Evolutionary conservation across 352 stramenopile genomes (phyloP), one percentile per base, ranked within the genome.

Genomic region (Pythium plurisporium): DNA sequence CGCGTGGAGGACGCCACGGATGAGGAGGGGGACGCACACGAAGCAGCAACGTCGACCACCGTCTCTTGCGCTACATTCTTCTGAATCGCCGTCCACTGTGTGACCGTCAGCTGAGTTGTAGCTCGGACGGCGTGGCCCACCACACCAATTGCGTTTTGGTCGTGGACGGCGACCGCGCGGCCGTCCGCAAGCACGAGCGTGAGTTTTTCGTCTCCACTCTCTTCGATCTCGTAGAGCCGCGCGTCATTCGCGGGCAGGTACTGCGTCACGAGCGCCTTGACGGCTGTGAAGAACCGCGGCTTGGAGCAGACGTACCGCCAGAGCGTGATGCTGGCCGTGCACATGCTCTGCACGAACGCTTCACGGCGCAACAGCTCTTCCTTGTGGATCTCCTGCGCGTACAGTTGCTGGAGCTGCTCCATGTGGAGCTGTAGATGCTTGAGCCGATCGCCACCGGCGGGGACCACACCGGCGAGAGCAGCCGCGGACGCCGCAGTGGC

Each of bases 381-480:
- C n/a, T 72, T 70, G 36, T 75, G 72, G 40, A 77, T 57, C 31
- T 82, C 67, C 36, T 77, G 50, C 0, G 68, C 65, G 56, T 82
- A 82, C 6, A 82, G 68, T 47, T 68, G 59, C 36, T 75, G 63
- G 14, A 82, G 70, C 26, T 82, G 70, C 46, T 80, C 70, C 61
- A 79, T 76, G 51, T 85, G 72, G n/a, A 44, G 70, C 55, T 76
- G 62, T 14, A 81, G 62, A 34, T 76, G 67, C 56, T 75, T 65
- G 17, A 82, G 48, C 0, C 72, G 67, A 25, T 73, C 47, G 3
- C 52, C 23, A 48, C 55, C 29, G 14, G 64, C 31, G 10, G 56
- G 47, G 41, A 59, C 30, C 12, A 65, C 42, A 37, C 51, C 37
- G n/a, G 49, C 25, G 44, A 70, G 30, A 30, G 57, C 44, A 5